Percentiles rank a stretch among this genome's conserved stretches.
Evolutionary conservation across 495 filamentous ascomycete genomes (phyloP).

Genomic region (Aspergillus ellipticus): DNA sequence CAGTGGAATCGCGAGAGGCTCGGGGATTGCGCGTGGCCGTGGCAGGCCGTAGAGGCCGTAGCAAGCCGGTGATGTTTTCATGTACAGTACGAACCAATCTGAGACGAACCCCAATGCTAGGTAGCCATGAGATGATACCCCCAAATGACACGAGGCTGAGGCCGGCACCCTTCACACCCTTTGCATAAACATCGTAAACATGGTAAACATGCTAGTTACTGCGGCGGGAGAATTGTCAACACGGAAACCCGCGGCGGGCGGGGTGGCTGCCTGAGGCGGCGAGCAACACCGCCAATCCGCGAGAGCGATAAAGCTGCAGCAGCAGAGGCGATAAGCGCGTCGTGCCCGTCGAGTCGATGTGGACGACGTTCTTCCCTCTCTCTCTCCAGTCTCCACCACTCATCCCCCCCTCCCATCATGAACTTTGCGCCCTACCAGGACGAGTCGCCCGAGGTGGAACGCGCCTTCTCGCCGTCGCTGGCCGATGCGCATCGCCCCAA

Average conservation of each 20-base stretch:
- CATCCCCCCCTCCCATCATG: constrained; percentile 44
- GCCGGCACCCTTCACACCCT: too few species aligned
- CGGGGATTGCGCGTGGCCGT: constrained; percentile 40
- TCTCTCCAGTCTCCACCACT: too few species aligned
- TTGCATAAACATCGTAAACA: too few species aligned
- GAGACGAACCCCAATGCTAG: constrained; percentile 27
- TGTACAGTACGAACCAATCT: constrained; percentile 1
- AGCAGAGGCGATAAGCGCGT: constrained; percentile 6
- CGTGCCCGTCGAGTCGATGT: background rate
- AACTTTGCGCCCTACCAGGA: constrained; percentile 97
- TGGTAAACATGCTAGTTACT: too few species aligned
- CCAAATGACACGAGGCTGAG: background rate
- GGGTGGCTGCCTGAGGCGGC: constrained; percentile 16
- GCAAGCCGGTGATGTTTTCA: background rate
- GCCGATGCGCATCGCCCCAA: constrained; percentile 43
- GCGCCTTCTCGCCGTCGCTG: constrained; percentile 65
- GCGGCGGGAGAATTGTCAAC: too few species aligned
- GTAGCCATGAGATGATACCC: constrained; percentile 17
- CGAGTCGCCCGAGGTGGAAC: constrained; percentile 71
- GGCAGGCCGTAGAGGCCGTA: constrained; percentile 17
- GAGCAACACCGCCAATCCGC: constrained; percentile 15
- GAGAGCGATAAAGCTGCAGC: constrained; percentile 22
- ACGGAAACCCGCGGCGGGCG: background rate
- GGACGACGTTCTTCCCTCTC: background rate
- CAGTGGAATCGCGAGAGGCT: constrained; percentile 50